Percentiles rank a stretch among this genome's conserved stretches.
phyloP scores from a whole-genome alignment of 768 basidiomycete genomes.

The Tephrocybe sp. region DNA sequence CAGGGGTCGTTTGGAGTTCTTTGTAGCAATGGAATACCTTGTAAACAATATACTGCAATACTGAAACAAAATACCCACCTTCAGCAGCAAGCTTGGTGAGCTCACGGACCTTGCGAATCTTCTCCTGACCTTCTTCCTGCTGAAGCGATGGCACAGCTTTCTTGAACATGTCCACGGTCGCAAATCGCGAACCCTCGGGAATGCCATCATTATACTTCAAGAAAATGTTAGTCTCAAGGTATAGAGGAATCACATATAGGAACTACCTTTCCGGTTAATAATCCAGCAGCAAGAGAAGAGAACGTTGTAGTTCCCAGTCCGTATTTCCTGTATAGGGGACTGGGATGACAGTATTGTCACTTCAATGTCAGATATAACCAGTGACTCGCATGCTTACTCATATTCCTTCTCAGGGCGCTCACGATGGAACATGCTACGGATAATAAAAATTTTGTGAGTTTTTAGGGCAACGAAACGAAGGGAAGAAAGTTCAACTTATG shows the following conservation, averaged over 20 bases:
- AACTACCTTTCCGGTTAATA: conserved; percentile 74
- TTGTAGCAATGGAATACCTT: neutral
- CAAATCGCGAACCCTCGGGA: conserved; percentile 71
- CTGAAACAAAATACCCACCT: conserved; percentile 26
- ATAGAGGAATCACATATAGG: neutral
- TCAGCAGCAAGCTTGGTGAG: conserved; percentile 65
- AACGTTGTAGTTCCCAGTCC: conserved; percentile 71
- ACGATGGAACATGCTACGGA: conserved; percentile 68
- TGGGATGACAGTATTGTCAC: conserved; percentile 15
- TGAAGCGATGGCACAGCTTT: conserved; percentile 52
- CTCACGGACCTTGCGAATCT: conserved; percentile 69
- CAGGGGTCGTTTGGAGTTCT: conserved; percentile 46
- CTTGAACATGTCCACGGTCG: conserved; percentile 50
- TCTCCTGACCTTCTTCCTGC: conserved; percentile 57
- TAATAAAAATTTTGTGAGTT: neutral
- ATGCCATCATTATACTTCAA: conserved; percentile 71
- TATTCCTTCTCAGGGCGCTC: conserved; percentile 83
- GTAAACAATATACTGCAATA: too few relatives aligned
- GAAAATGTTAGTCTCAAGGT: neutral
- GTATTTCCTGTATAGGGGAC: conserved; percentile 68
- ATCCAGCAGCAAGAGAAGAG: conserved; percentile 68
- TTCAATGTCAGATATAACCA: neutral
- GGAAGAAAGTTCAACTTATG: conserved; percentile 46
- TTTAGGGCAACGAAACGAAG: neutral
- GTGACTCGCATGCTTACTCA: conserved; percentile 32